Evolutionary conservation across 305 asterid species (phyloP), one percentile per base, ranked within the genome.

Genomic region (Fraxinus baroniana): DNA sequence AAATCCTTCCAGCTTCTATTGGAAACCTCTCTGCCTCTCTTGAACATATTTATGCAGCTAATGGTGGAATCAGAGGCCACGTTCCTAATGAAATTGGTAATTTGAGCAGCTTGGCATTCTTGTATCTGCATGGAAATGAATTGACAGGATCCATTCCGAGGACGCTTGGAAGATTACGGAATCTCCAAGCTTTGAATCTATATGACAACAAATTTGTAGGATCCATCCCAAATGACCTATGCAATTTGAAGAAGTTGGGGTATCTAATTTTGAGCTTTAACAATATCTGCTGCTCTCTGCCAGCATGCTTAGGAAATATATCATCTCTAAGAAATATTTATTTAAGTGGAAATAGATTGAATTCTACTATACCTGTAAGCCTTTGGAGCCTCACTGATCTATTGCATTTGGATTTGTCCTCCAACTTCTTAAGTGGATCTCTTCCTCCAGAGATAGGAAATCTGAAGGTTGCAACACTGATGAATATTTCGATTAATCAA

Each of bases 31-130:
- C 91, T 1, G 13, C 83, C 37, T 85, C 89, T 1, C 80, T 90
- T 0, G 49, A 73, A 10, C 0, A 0, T 0, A 39, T 90, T 13
- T 17, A 7, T 55, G 87, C 87, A 10, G 2, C 0, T 46, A 0
- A 18, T 20, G 70, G 89, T 77, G 78, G 78, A 39, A 80, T 90
- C 7, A 82, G 36, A 79, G 88, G 93, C 0, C 20, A 13, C 37
- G 84, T 90, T 78, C 93, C 94, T 0, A 4, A 9, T 33, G 81
- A 64, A 36, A 86, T 90, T 1, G 91, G 90, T 17, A 87, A 87
- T 20, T 75, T 87, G 70, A 87, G 88, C 52, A 83, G 60, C 66
- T 64, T 32, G 35, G 35, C 35, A 32, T 32, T 32, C 35, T 32
- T 32, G 35, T 32, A 32, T 32, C 35, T 32, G 35, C 35, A 32